Evolutionary conservation across 2,329 filamentous ascomycete species (phyloP).

Genomic region (Penicillium sp.): DNA sequence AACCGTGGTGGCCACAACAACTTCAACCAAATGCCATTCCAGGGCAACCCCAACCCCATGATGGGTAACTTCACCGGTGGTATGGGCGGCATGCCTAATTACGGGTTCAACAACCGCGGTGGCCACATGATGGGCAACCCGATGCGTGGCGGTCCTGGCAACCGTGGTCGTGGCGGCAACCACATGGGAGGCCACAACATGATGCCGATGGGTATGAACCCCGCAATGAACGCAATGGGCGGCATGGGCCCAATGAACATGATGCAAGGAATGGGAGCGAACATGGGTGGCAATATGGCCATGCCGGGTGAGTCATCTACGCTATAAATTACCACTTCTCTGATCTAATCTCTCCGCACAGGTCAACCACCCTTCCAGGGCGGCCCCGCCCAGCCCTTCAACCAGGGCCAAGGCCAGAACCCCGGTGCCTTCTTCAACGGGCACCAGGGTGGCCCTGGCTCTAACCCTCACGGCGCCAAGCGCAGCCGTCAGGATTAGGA

Average conservation of each 20-base stretch:
- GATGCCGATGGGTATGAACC: slow-evolving; percentile 56
- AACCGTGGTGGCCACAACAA: slow-evolving; percentile 41
- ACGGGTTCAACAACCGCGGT: slow-evolving; percentile 54
- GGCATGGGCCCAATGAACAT: slow-evolving; percentile 57
- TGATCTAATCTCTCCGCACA: slow-evolving; percentile 22
- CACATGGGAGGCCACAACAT: slow-evolving; percentile 54
- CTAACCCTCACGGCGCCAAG: slow-evolving; percentile 79
- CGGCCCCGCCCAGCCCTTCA: slow-evolving; percentile 55
- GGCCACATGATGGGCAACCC: slow-evolving; percentile 56
- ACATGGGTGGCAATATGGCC: slow-evolving; percentile 47
- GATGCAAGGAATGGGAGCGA: slow-evolving; percentile 44
- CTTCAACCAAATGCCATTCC: slow-evolving; percentile 43
- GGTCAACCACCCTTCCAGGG: slow-evolving; percentile 59
- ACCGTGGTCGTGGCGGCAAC: slow-evolving; percentile 59
- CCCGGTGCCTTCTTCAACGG: slow-evolving; percentile 56
- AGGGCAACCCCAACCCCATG: slow-evolving; percentile 48
- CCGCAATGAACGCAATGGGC: slow-evolving; percentile 55
- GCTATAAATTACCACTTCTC: neutral
- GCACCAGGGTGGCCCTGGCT: slow-evolving; percentile 42
- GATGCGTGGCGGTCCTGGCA: slow-evolving; percentile 58
- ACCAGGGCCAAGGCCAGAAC: slow-evolving; percentile 44
- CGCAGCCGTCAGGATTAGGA: slow-evolving; percentile 69
- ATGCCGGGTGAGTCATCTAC: slow-evolving; percentile 48
- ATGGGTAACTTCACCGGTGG: slow-evolving; percentile 43
- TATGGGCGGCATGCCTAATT: slow-evolving; percentile 55